phyloP scores from a whole-genome alignment of 768 basidiomycete species.

The Coprinopsis cinerea region DNA sequence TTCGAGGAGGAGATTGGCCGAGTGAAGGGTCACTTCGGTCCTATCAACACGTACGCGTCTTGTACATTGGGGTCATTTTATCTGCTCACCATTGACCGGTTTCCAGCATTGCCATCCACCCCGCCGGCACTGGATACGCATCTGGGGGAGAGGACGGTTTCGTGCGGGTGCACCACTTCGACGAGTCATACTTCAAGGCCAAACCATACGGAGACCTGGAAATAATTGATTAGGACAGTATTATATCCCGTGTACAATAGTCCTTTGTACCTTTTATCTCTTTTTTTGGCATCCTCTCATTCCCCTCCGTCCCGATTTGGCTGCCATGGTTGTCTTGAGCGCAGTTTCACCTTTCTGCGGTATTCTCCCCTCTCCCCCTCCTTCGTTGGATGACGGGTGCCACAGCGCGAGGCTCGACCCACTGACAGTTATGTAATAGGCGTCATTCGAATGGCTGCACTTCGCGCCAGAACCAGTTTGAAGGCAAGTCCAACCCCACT shows the following conservation, averaged over 20 bases:
- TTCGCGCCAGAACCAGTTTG: too few relatives aligned
- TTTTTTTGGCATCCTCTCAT: too few relatives aligned
- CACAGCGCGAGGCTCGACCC: too few relatives aligned
- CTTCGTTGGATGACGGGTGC: too few relatives aligned
- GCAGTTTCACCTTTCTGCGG: too few relatives aligned
- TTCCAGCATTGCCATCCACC: conserved; percentile 84
- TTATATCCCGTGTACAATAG: conserved; percentile 6
- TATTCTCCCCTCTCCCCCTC: too few relatives aligned
- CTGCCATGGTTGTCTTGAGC: too few relatives aligned
- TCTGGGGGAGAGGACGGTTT: conserved; percentile 98
- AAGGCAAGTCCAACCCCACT: too few relatives aligned
- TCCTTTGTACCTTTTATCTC: not conserved
- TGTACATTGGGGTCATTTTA: not conserved
- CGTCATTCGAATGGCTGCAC: too few relatives aligned
- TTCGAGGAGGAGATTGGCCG: conserved; percentile 97
- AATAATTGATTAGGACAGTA: conserved; percentile 36
- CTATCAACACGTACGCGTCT: conserved; percentile 83
- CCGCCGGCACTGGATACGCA: conserved; percentile 81
- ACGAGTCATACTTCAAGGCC: conserved; percentile 89
- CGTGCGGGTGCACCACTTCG: conserved; percentile 86
- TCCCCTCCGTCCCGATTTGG: too few relatives aligned
- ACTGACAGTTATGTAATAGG: too few relatives aligned
- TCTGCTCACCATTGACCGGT: conserved; percentile 7
- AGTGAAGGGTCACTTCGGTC: conserved; percentile 96
- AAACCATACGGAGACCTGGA: conserved; percentile 91